Conservation (phyloP, 2,329 filamentous ascomycete genomes). For the Aulographum hederae region DNA sequence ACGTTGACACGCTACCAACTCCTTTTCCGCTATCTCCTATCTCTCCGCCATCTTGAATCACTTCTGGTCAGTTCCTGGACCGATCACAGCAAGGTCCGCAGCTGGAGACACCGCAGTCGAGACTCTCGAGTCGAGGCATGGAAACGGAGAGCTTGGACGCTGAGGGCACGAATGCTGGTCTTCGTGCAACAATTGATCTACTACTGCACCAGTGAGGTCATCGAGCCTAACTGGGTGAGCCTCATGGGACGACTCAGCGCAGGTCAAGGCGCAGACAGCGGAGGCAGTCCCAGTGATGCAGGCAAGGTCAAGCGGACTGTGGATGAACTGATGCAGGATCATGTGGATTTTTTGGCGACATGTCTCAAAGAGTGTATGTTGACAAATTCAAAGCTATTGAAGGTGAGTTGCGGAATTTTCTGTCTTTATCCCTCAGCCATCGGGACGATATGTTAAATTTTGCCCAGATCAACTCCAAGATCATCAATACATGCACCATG, state of each 20-base stretch:
- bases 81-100: slow-evolving; percentile 61
- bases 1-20: slow-evolving; percentile 95
- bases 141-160: slow-evolving; percentile 83
- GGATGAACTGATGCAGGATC: slow-evolving; percentile 96
- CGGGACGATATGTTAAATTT: slow-evolving; percentile 5
- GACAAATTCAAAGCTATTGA: slow-evolving; percentile 84
- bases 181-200: slow-evolving; percentile 95
- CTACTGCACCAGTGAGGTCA: slow-evolving; percentile 92
- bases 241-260: slow-evolving; percentile 70
- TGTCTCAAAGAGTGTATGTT: slow-evolving; percentile 98
- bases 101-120: slow-evolving; percentile 68
- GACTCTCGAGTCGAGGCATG: slow-evolving; percentile 64
- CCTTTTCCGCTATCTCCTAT: slow-evolving; percentile 84
- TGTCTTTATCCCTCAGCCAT: slow-evolving; percentile 1
- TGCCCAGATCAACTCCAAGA: slow-evolving; percentile 78
- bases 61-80: slow-evolving; percentile 80
- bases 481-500: slow-evolving; percentile 89
- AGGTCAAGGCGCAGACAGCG: slow-evolving; percentile 30
- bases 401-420: slow-evolving; percentile 36
- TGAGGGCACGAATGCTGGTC: slow-evolving; percentile 85
- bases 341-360: slow-evolving; percentile 94
- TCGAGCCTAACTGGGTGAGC: slow-evolving; percentile 91
- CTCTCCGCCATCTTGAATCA: slow-evolving; percentile 73
- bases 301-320: slow-evolving; percentile 54
- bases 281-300: slow-evolving; percentile 19